Evolutionary conservation across 768 basidiomycete species (phyloP).

Genomic region (Tulasnella sp.): DNA sequence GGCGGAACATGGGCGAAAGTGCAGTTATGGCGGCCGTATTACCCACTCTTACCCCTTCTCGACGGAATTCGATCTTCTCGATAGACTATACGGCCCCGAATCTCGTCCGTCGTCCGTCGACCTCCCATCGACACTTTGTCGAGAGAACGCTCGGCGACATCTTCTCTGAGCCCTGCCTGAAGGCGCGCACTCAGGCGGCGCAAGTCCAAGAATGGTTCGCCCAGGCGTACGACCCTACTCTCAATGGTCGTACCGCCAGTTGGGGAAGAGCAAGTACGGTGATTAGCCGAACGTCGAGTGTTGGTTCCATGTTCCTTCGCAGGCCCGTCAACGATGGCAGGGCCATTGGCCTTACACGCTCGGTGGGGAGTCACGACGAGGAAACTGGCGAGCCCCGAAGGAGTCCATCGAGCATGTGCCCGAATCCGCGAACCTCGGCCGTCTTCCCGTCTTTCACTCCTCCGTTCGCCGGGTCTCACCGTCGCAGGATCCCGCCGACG

Average conservation of each 20-base stretch:
- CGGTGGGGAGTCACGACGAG: background rate
- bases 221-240: slow-evolving; percentile 30
- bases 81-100: background rate
- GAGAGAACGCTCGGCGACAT: slow-evolving; percentile 74
- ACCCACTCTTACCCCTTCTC: background rate
- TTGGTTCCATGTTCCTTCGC: slow-evolving; percentile 9
- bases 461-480: background rate
- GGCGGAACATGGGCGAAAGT: background rate
- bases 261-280: background rate
- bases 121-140: slow-evolving; percentile 51
- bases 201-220: slow-evolving; percentile 51
- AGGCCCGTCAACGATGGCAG: background rate
- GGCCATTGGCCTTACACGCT: background rate
- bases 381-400: background rate
- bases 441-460: background rate
- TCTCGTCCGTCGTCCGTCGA: slow-evolving; percentile 46
- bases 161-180: slow-evolving; percentile 57
- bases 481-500: background rate
- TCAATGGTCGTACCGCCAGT: background rate
- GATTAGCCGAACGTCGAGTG: background rate
- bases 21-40: no score
- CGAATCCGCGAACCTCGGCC: no score
- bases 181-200: slow-evolving; percentile 49
- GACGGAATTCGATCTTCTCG: slow-evolving; percentile 18
- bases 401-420: background rate